Percentiles rank a stretch among this genome's conserved stretches.
Conservation (phyloP, 306 rosid genomes). For the Begonia loranthoides region DNA sequence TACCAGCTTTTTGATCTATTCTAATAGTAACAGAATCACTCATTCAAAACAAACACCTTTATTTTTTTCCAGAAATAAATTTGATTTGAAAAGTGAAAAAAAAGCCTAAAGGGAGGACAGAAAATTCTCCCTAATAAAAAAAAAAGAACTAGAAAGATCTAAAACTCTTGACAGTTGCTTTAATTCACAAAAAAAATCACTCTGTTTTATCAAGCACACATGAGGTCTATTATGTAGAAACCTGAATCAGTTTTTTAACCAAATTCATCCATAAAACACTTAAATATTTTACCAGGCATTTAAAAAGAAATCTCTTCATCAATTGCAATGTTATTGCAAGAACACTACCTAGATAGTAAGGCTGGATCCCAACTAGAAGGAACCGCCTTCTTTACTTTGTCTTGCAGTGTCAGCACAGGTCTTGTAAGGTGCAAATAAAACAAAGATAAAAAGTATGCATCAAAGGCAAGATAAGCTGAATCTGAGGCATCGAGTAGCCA, state of each 20-base stretch:
- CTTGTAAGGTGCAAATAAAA: slow-evolving; percentile 68
- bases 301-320: not conserved
- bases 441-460: slow-evolving; percentile 76
- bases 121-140: too few relatives aligned
- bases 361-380: slow-evolving; percentile 97
- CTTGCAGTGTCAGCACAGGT: slow-evolving; percentile 48
- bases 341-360: slow-evolving; percentile 53
- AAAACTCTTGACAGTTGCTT: too few relatives aligned
- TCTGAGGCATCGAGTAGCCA: slow-evolving; percentile 85
- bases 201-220: too few relatives aligned
- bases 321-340: not conserved
- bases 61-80: too few relatives aligned
- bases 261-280: not conserved
- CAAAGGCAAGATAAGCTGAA: slow-evolving; percentile 68
- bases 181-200: too few relatives aligned
- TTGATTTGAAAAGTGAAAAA: too few relatives aligned
- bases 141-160: too few relatives aligned
- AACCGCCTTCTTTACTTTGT: slow-evolving; percentile 70
- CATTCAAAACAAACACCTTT: too few relatives aligned
- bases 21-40: too few relatives aligned
- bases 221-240: not conserved
- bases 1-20: too few relatives aligned
- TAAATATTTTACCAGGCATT: not conserved
- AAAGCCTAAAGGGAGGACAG: too few relatives aligned
- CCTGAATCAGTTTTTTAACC: not conserved